Percentiles rank a stretch among this genome's conserved stretches.
These are phyloP conservation scores for Cinnamomum micranthum DNA, from an alignment of 164 flowering plant species.

Conservation along the genomic window DNA sequence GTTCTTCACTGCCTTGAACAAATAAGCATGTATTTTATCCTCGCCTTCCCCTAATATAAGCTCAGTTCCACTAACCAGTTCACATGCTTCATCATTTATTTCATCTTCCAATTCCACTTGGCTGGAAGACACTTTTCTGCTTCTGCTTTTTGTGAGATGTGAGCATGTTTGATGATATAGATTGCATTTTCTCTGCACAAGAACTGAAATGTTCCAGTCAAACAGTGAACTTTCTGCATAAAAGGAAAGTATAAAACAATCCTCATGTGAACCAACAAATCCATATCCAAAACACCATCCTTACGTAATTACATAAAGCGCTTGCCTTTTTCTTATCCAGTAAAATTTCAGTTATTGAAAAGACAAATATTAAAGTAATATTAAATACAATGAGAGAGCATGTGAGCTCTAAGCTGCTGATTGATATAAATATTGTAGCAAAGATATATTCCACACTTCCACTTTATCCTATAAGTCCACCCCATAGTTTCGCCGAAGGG, in stretches of 20 bases:
- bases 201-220: constrained; percentile 56
- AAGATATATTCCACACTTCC: too few relatives aligned
- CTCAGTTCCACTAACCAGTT: constrained; percentile 73
- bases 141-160: constrained; percentile 14
- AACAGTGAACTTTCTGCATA: constrained; percentile 8
- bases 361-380: too few relatives aligned
- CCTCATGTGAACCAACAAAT: too few relatives aligned
- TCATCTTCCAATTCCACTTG: constrained; percentile 44
- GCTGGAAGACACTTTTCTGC: constrained; percentile 28
- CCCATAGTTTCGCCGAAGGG: too few relatives aligned
- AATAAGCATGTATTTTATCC: constrained; percentile 52
- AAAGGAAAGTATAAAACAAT: constrained; percentile 1
- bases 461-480: too few relatives aligned
- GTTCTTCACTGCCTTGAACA: constrained; percentile 79
- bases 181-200: constrained; percentile 51
- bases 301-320: too few relatives aligned
- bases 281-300: too few relatives aligned
- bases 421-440: too few relatives aligned
- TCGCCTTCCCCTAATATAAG: constrained; percentile 60
- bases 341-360: too few relatives aligned
- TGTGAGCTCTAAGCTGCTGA: too few relatives aligned
- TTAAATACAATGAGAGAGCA: too few relatives aligned
- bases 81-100: constrained; percentile 69
- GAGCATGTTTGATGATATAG: constrained; percentile 15
- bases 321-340: too few relatives aligned